These are phyloP conservation scores for Trichophyton mentagrophytes DNA, from an alignment of 2,329 filamentous ascomycete species.

Conservation along the genomic window DNA sequence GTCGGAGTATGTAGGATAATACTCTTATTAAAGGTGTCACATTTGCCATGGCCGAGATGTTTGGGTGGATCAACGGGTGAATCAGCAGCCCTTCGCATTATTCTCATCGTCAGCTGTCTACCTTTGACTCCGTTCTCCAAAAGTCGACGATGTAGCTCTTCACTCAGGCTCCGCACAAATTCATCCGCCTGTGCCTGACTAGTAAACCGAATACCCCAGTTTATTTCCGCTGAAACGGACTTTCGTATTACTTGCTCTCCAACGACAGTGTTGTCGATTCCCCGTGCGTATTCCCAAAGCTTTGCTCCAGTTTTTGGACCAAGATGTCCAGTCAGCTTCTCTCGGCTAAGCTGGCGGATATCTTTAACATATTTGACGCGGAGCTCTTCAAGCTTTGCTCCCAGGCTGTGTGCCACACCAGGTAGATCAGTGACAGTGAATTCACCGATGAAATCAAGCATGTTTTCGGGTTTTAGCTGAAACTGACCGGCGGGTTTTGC, in stretches of 20 bases:
- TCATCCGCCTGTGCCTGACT: constrained; percentile 87
- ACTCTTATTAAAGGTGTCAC: constrained; percentile 88
- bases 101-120: constrained; percentile 79
- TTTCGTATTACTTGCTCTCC: constrained; percentile 77
- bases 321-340: constrained; percentile 57
- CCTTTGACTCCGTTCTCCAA: constrained; percentile 77
- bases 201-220: constrained; percentile 93
- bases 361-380: constrained; percentile 74
- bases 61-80: constrained; percentile 86
- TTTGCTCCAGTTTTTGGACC: constrained; percentile 90
- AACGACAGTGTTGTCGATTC: constrained; percentile 74
- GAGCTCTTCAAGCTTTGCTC: constrained; percentile 75
- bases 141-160: constrained; percentile 69
- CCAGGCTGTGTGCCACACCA: constrained; percentile 83
- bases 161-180: constrained; percentile 73
- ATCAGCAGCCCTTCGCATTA: constrained; percentile 77
- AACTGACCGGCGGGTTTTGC: constrained; percentile 92
- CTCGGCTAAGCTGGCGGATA: constrained; percentile 61
- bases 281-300: constrained; percentile 78
- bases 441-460: constrained; percentile 62
- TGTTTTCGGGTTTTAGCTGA: constrained; percentile 70
- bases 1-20: constrained; percentile 71
- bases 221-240: constrained; percentile 92
- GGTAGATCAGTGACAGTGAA: constrained; percentile 72
- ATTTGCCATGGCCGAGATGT: constrained; percentile 88